Evolutionary conservation across 192 early-diverging fungal species (phyloP), one percentile per base, ranked within the genome.

Genomic region (Backusella tuberculispora): DNA sequence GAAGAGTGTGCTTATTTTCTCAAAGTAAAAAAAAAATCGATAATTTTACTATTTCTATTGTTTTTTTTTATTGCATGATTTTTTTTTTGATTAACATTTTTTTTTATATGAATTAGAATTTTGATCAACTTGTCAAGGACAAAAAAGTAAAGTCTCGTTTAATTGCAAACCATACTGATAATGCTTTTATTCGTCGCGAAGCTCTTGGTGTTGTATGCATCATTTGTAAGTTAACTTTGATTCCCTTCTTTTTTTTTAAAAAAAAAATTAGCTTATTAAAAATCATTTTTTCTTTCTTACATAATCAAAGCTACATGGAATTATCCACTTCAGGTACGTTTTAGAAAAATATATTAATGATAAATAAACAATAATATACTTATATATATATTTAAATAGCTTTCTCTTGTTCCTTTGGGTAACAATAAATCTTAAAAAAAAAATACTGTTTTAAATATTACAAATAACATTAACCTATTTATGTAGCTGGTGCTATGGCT

Each of bases 181-280:
- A 66, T n/a, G 66, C 80, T 40, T 78, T 85, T 50, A 74, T 91
- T 65, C 90, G 91, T 43, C 88, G 86, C 44, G 92, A 95, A 19
- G 95, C 97, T 3, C 80, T 91, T 67, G 96, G 96, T 70, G 75
- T 92, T 15, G 90, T 91, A 12, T 77, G 91, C 48, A 82, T 94
- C 53, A 88, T 96, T 68, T 90, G 88, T n/a, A 80, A 38, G 10
- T 41, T 47, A 8, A 19, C 26, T 29, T 68, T 6, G 13, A 17
- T 14, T 42, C 10, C 41, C 15, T 37, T 48, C 46, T 6, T 14
- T 44, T 56, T 15, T n/a, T 38, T 66, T 17, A 50, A 5, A 1
- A 46, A 46, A 26, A 5, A 48, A 19, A 5, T 21, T 19, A 14
- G 14, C 1, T n/a, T 1, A 10, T 17, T n/a, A 37, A 66, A 65